Percentiles rank a stretch among this genome's conserved stretches.
These are phyloP conservation scores for bread wheat (Triticum aestivum) DNA, from an alignment of 176 grass and related monocot species.

Conservation along the genomic window IWGSC_CS_RefSeq_v2.1 NC_057795.1:590432001-590432500, in stretches of 20 bases:
- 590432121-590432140: not conserved
- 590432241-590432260: slow-evolving; percentile 96
- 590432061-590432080: not conserved
- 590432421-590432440: not conserved
- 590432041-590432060: not conserved
- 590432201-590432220: slow-evolving; percentile 90
- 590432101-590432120: not conserved
- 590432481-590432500: not conserved
- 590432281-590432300: slow-evolving; percentile 48
- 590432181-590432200: slow-evolving; percentile 49
- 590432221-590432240: slow-evolving; percentile 83
- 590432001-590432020: slow-evolving; percentile 10
- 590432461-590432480: not conserved
- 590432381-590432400: not conserved
- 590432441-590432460: not conserved
- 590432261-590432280: slow-evolving; percentile 89
- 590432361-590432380: not conserved
- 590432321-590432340: not conserved
- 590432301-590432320: not conserved
- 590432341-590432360: not conserved
- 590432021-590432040: not conserved
- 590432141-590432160: not conserved
- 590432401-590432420: not conserved
- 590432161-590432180: not conserved
- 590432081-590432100: not conserved